These are phyloP conservation scores for Fusarium devonianum DNA, from an alignment of 2,329 filamentous ascomycete species.

Conservation along the genomic window DNA sequence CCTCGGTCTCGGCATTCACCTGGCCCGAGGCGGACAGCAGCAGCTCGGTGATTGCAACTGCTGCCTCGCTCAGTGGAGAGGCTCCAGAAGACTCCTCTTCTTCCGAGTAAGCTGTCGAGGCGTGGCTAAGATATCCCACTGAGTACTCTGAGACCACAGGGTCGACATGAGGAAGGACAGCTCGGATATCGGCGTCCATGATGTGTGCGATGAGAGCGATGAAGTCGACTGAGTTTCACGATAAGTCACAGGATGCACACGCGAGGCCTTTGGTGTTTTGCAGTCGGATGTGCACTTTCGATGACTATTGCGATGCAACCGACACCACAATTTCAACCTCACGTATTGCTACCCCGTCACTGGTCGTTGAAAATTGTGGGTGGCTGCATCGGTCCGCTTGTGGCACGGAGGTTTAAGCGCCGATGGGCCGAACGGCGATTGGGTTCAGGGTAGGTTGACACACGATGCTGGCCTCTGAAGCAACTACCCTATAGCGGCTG, in stretches of 20 bases:
- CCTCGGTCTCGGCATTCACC: conserved; percentile 73
- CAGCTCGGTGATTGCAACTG: conserved; percentile 82
- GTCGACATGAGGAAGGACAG: conserved; percentile 85
- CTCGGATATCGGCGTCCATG: conserved; percentile 90
- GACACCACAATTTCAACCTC: conserved; percentile 14
- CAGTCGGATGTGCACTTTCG: neutral
- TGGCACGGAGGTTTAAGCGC: conserved; percentile 20
- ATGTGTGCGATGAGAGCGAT: conserved; percentile 26
- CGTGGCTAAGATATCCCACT: conserved; percentile 92
- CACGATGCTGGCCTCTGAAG: too few species aligned
- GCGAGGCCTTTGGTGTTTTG: too few species aligned
- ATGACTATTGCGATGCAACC: neutral
- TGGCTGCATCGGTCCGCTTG: conserved; percentile 10
- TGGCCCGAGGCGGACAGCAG: conserved; percentile 93
- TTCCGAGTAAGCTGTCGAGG: conserved; percentile 84
- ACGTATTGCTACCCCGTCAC: conserved; percentile 31
- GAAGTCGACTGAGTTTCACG: too few species aligned
- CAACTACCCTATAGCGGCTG: too few species aligned
- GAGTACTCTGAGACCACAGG: conserved; percentile 91
- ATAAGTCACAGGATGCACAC: too few species aligned
- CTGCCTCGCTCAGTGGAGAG: conserved; percentile 85
- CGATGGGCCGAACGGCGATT: conserved; percentile 25
- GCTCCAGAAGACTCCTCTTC: conserved; percentile 70
- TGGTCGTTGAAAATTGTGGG: conserved; percentile 42
- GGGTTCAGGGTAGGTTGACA: conserved; percentile 27